A percentile compares a stretch with the other conserved stretches of the same genome.
Evolutionary conservation across 768 basidiomycete genomes (phyloP).

Genomic region (Pleurotus pulmonarius): DNA sequence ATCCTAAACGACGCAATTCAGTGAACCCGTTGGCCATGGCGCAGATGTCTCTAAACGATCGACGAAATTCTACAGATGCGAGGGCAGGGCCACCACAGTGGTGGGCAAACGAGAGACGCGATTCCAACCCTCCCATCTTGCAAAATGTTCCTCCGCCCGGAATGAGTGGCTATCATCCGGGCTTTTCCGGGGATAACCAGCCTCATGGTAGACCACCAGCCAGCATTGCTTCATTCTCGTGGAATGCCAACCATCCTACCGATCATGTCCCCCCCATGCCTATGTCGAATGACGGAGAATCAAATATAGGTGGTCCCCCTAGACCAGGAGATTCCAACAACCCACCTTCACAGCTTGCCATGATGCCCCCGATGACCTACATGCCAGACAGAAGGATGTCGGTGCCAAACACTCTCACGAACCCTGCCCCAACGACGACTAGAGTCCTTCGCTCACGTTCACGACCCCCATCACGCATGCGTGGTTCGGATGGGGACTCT

Average conservation of each 20-base stretch:
- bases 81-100: conserved; percentile 44
- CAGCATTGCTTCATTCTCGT: conserved; percentile 68
- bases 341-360: conserved; percentile 29
- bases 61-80: conserved; percentile 73
- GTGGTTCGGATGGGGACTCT: conserved; percentile 36
- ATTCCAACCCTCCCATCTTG: conserved; percentile 35
- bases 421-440: conserved; percentile 36
- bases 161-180: conserved; percentile 48
- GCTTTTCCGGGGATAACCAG: conserved; percentile 56
- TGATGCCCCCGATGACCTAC: conserved; percentile 59
- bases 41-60: conserved; percentile 73
- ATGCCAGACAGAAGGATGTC: conserved; percentile 74
- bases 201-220: conserved; percentile 61
- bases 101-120: conserved; percentile 68
- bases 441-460: conserved; percentile 64
- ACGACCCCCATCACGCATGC: conserved; percentile 64
- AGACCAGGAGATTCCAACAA: conserved; percentile 48
- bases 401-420: conserved; percentile 54
- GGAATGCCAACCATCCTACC: conserved; percentile 45
- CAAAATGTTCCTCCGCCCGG: conserved; percentile 45
- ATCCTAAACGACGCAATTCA: conserved; percentile 81
- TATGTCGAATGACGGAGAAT: conserved; percentile 43
- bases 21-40: conserved; percentile 76
- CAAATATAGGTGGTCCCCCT: conserved; percentile 33
- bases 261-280: conserved; percentile 30